Evolutionary conservation across 2,329 filamentous ascomycete genomes (phyloP), one percentile per base, ranked within the genome.

Genomic region (Colletotrichum sp.): DNA sequence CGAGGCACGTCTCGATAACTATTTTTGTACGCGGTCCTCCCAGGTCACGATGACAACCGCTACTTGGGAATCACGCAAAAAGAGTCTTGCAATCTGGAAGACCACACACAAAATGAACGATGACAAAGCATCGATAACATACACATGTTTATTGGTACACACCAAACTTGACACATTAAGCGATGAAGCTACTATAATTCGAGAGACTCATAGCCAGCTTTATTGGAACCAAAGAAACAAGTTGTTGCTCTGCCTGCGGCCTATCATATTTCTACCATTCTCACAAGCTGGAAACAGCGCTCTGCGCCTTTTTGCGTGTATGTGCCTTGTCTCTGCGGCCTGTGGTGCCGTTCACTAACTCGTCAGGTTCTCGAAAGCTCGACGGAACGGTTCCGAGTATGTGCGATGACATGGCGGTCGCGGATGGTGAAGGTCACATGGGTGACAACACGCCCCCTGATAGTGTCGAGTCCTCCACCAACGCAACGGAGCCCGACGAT

Each of bases 191-290:
- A 76, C 73, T 76, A 76, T 68, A 70, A 21, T 21, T 75, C 69
- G 75, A 76, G 75, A 76, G 69, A 70, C 47, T 72, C 38, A 75
- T 76, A 73, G 73, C 75, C 70, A 75, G 75, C 75, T 70, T 76
- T 73, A 55, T 51, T 64, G 61, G 62, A 76, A 66, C 66, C 33
- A 47, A 71, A 65, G 31, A 66, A 38, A 21, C 27, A 70, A 61
- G 67, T 66, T 73, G 67, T 65, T 73, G 59, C 62, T 66, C 47
- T 73, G 21, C 47, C 54, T 33, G 21, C 34, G 70, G n/a, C 67
- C 61, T 66, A 70, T 70, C 38, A 70, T 29, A 61, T 36, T 27
- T 27, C 24, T 57, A 38, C 29, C 54, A 65, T 64, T 59, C 9
- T 54, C n/a, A 9, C 38, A 62, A 8, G 24, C 67, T 63, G 34